Base-by-base conservation (phyloP, 306 rosid genomes). In the Begonia peltatifolia region DNA sequence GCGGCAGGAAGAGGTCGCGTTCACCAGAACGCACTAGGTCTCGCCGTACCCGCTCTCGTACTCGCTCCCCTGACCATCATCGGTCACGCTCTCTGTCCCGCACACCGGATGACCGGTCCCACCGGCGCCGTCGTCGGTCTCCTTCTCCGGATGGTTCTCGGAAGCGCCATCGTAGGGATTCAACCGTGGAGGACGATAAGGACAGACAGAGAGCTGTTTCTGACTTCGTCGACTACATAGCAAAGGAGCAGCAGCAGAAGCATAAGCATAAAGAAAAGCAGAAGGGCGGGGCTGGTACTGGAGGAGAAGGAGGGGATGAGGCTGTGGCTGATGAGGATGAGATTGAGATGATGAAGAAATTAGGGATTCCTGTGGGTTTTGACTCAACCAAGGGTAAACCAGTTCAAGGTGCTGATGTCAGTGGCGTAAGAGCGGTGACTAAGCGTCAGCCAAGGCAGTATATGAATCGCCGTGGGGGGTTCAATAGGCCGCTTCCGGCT, bases 391-490 rank as follows among this genome's bases (percentile, higher is more conserved):
- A 90, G 62, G 96, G 99, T 11, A 90, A 86, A 54, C 94, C 93
- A 0, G 99, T 86, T 5, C 43, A 79, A 2, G 99, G 96, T 16
- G 94, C 99, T 5, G 99, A 86, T 18, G 81, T 90, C 44, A 90
- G 99, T 52, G 99, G 87, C 35, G 68, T 83, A 42, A 79, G 92
- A 59, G 86, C 81, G 0, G 94, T 90, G 6, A 83, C 94, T 4
- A 90, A 90, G 75, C 75, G 94, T 25, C 86, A 83, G 63, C 99
- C 99, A 0, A 79, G 99, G 59, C 96, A 90, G 79, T 90, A 86
- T 58, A 90, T 90, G 99, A 90, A 90, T 56, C 84, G 96, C 25
- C 95, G 96, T 10, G 99, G 99, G 2, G 99, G 99, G 0, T 90
- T 90, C 56, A 90, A 90, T 61, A 88, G 94, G n/a, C 96, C 99